These are phyloP conservation scores for Euphorbia tirucalli DNA, from an alignment of 345 rosid species.

Conservation along the genomic window DNA sequence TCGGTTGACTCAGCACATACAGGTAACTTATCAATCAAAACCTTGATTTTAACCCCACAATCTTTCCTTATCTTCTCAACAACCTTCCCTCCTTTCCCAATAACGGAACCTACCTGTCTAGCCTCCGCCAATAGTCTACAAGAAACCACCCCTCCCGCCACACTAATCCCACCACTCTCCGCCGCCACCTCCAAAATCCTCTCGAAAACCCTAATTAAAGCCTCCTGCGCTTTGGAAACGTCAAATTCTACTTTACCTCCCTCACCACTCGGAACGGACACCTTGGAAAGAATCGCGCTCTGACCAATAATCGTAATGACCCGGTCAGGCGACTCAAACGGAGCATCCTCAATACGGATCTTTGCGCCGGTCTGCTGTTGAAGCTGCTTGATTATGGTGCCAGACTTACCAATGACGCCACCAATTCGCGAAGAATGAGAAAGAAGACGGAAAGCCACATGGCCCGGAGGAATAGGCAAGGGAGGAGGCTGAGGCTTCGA, in stretches of 20 bases:
- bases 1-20: conserved; percentile 60
- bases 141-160: conserved; percentile 45
- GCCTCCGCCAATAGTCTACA: conserved; percentile 73
- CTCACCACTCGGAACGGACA: conserved; percentile 22
- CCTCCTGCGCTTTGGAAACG: conserved; percentile 81
- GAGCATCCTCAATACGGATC: conserved; percentile 80
- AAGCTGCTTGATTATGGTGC: conserved; percentile 71
- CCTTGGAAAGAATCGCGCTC: conserved; percentile 24
- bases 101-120: conserved; percentile 68
- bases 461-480: conserved; percentile 45
- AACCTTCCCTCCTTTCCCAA: conserved; percentile 84
- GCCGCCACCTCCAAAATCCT: conserved; percentile 64
- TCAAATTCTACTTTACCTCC: conserved; percentile 37
- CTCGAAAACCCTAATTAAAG: conserved; percentile 70
- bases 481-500: conserved; percentile 43
- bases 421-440: conserved; percentile 72
- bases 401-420: conserved; percentile 85
- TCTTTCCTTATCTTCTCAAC: conserved; percentile 78
- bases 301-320: conserved; percentile 58
- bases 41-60: conserved; percentile 61
- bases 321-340: conserved; percentile 57
- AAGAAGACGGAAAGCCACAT: conserved; percentile 66
- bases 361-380: conserved; percentile 69
- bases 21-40: conserved; percentile 66
- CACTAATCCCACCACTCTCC: conserved; percentile 34